These are phyloP conservation scores for Cubamyces lactineus DNA, from an alignment of 768 basidiomycete species.

Conservation along the genomic window DNA sequence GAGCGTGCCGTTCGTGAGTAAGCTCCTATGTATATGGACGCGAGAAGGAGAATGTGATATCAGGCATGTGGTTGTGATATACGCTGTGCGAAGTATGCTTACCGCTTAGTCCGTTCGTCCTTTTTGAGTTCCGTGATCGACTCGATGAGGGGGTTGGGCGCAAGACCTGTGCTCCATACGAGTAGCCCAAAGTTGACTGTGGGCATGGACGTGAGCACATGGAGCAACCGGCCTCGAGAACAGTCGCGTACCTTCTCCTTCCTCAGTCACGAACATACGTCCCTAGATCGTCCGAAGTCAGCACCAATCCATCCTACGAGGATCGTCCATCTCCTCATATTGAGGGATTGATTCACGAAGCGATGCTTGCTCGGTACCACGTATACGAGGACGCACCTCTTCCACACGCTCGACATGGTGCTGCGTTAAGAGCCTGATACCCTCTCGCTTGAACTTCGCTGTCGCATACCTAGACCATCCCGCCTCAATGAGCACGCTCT, in stretches of 20 bases:
- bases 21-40: slow-evolving; percentile 30
- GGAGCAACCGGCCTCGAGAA: neutral
- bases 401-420: slow-evolving; percentile 76
- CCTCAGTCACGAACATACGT: slow-evolving; percentile 69
- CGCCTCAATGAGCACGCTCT: neutral
- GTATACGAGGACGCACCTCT: slow-evolving; percentile 40
- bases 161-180: slow-evolving; percentile 87
- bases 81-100: slow-evolving; percentile 19
- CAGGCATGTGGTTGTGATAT: no score
- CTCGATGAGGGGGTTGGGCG: slow-evolving; percentile 78
- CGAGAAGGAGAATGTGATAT: neutral
- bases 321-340: neutral
- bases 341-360: neutral
- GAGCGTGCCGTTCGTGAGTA: slow-evolving; percentile 59
- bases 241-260: slow-evolving; percentile 59
- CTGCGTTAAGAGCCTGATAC: slow-evolving; percentile 70
- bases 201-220: slow-evolving; percentile 10
- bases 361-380: neutral
- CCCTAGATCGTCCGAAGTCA: slow-evolving; percentile 42
- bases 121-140: slow-evolving; percentile 63
- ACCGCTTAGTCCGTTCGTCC: slow-evolving; percentile 61
- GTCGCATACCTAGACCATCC: slow-evolving; percentile 57
- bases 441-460: slow-evolving; percentile 72
- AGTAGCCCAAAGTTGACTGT: slow-evolving; percentile 80
- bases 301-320: neutral